Conservation (phyloP, 148 eudicot genomes). For the Camellia lanceoleosa region DNA sequence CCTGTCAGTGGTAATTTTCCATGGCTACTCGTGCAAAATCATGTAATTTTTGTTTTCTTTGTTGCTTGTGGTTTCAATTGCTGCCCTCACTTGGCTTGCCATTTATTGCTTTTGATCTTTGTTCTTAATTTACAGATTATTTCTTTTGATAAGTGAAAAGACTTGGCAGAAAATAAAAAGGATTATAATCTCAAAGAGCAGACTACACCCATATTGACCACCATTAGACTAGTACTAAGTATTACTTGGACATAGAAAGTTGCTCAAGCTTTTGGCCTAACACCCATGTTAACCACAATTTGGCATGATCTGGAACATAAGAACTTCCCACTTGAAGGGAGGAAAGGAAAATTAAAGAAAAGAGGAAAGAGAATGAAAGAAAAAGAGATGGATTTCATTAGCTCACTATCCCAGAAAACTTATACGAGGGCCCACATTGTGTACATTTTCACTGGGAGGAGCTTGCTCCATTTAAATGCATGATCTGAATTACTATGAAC, state of each 20-base stretch:
- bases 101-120: neutral
- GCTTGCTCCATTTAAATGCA: neutral
- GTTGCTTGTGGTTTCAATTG: neutral
- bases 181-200: neutral
- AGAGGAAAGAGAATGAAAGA: neutral
- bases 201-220: no score
- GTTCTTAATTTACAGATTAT: neutral
- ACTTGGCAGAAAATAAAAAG: neutral
- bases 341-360: neutral
- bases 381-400: neutral
- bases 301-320: neutral
- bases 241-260: conserved; percentile 2
- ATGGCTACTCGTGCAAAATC: neutral
- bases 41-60: neutral
- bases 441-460: neutral
- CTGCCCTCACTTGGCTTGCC: neutral
- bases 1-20: conserved; percentile 67
- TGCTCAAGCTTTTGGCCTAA: neutral
- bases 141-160: neutral
- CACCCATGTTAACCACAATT: neutral
- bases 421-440: neutral
- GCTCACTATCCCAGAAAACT: neutral
- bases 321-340: neutral
- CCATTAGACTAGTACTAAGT: neutral
- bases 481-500: conserved; percentile 21